Conservation (phyloP, 1,139 yeast species). For the Blastobotrys elegans region DNA sequence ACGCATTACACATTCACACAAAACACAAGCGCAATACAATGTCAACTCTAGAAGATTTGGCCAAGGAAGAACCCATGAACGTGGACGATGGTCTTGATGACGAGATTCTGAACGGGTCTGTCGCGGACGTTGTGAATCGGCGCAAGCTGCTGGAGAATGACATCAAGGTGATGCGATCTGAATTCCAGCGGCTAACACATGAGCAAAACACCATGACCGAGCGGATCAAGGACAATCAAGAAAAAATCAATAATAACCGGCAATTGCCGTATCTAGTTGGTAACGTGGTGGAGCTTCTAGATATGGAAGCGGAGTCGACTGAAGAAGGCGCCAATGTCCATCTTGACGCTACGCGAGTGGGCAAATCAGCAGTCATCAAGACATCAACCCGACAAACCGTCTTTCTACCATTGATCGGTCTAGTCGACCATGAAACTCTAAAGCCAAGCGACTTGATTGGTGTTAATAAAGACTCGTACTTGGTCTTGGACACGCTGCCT, state of each 20-base stretch:
- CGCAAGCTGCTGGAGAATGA: slow-evolving; percentile 89
- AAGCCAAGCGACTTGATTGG: slow-evolving; percentile 98
- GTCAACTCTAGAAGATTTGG: slow-evolving; percentile 37
- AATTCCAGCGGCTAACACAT: slow-evolving; percentile 82
- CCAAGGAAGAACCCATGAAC: slow-evolving; percentile 26
- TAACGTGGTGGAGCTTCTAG: slow-evolving; percentile 92
- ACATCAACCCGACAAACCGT: slow-evolving; percentile 98
- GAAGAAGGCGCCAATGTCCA: slow-evolving; percentile 97
- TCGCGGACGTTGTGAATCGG: slow-evolving; percentile 80
- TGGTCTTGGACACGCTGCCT: slow-evolving; percentile 89
- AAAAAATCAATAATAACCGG: slow-evolving; percentile 90
- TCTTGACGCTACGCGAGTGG: slow-evolving; percentile 83
- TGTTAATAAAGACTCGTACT: slow-evolving; percentile 93
- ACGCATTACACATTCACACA: neutral
- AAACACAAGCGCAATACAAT: slow-evolving; percentile 18
- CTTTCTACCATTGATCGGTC: slow-evolving; percentile 89
- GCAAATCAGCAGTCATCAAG: slow-evolving; percentile 97
- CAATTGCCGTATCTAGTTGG: slow-evolving; percentile 96
- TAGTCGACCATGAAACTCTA: slow-evolving; percentile 80
- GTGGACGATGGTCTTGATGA: slow-evolving; percentile 60
- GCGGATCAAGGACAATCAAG: slow-evolving; percentile 92
- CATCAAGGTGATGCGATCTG: slow-evolving; percentile 92
- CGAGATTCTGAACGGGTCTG: slow-evolving; percentile 73
- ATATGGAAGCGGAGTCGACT: slow-evolving; percentile 79
- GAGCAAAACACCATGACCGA: slow-evolving; percentile 92